A percentile compares a stretch with the other conserved stretches of the same genome.
Conservation (phyloP, 2,329 filamentous ascomycete species). For the Lecanicillium sp. region DNA sequence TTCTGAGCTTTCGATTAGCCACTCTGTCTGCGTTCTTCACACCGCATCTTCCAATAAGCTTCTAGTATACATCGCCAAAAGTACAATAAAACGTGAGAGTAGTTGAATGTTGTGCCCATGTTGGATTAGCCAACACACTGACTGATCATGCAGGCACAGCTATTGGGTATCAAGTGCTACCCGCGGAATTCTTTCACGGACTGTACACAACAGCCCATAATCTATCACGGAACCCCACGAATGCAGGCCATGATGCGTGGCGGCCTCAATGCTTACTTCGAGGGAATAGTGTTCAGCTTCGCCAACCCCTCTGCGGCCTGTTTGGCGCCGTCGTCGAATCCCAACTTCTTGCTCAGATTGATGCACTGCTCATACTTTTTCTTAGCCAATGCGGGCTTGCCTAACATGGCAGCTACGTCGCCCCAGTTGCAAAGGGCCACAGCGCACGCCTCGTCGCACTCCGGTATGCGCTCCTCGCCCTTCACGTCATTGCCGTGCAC, state of each 20-base stretch:
- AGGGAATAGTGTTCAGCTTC: slow-evolving; percentile 20
- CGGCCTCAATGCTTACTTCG: too few species aligned
- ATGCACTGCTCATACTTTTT: slow-evolving; percentile 64
- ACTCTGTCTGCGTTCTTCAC: background rate
- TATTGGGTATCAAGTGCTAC: too few species aligned
- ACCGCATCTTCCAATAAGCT: background rate
- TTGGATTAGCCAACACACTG: too few species aligned
- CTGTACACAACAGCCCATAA: too few species aligned
- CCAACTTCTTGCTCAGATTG: slow-evolving; percentile 50
- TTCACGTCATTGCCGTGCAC: slow-evolving; percentile 59
- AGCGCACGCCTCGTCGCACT: slow-evolving; percentile 80
- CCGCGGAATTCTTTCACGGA: too few species aligned
- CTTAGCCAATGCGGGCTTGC: slow-evolving; percentile 58
- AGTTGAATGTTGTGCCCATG: background rate
- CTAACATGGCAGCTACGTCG: slow-evolving; percentile 72
- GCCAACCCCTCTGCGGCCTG: slow-evolving; percentile 48
- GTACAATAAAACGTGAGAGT: background rate
- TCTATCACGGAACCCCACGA: too few species aligned
- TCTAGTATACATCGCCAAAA: background rate
- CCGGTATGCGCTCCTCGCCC: slow-evolving; percentile 61
- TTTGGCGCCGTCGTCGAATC: slow-evolving; percentile 44
- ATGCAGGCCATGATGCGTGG: too few species aligned
- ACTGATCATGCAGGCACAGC: too few species aligned
- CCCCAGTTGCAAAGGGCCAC: slow-evolving; percentile 82
- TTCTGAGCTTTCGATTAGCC: too few species aligned